Evolutionary conservation across 495 filamentous ascomycete species (phyloP).

Genomic region (Chlorociboria aeruginascens): DNA sequence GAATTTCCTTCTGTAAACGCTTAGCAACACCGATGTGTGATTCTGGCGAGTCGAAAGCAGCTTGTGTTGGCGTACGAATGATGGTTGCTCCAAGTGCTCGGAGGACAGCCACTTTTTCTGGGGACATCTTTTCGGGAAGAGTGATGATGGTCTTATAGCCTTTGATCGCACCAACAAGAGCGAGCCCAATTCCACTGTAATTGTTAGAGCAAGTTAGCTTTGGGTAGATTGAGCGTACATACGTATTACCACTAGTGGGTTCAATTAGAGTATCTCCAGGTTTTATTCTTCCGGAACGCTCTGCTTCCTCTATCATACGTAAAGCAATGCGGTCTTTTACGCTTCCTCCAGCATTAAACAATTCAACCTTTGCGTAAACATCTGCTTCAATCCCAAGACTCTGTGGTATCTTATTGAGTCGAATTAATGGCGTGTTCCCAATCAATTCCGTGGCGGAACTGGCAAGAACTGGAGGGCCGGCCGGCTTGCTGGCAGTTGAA

Average conservation of each 20-base stretch:
- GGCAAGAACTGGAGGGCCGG: slow-evolving; percentile 9
- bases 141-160: slow-evolving; percentile 98
- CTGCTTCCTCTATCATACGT: slow-evolving; percentile 96
- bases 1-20: slow-evolving; percentile 85
- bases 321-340: slow-evolving; percentile 96
- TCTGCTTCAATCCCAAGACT: slow-evolving; percentile 78
- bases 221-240: slow-evolving; percentile 18
- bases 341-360: slow-evolving; percentile 95
- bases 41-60: slow-evolving; percentile 88
- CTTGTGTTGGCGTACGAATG: slow-evolving; percentile 92
- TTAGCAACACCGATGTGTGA: slow-evolving; percentile 92
- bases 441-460: slow-evolving; percentile 48
- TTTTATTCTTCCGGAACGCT: slow-evolving; percentile 83
- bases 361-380: slow-evolving; percentile 90
- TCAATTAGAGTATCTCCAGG: slow-evolving; percentile 96
- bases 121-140: slow-evolving; percentile 97
- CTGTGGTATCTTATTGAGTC: slow-evolving; percentile 82
- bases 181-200: slow-evolving; percentile 77
- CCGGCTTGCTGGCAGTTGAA: slow-evolving; percentile 7
- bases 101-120: slow-evolving; percentile 92
- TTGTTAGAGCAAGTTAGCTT: slow-evolving; percentile 8
- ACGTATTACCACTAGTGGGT: slow-evolving; percentile 95
- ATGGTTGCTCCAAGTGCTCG: slow-evolving; percentile 91
- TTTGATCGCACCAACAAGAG: slow-evolving; percentile 88
- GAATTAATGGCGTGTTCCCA: slow-evolving; percentile 89